These are phyloP conservation scores for Botryotinia narcissicola DNA, from an alignment of 2,329 filamentous ascomycete species.

Conservation along the genomic window DNA sequence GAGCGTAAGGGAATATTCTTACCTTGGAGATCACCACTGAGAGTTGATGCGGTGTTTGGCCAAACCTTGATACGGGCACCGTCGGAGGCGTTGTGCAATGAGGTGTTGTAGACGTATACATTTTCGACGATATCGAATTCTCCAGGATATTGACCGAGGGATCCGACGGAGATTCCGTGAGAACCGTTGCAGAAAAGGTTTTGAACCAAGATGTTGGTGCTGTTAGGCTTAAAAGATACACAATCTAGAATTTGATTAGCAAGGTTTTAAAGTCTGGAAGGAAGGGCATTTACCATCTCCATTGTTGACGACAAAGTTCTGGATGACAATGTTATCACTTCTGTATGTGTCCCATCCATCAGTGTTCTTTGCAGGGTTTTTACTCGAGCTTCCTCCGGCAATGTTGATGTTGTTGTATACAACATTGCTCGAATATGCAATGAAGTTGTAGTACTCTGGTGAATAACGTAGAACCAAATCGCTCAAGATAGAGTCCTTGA, in stretches of 20 bases:
- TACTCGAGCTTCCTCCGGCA: constrained; percentile 51
- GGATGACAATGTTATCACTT: constrained; percentile 60
- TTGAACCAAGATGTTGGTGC: constrained; percentile 65
- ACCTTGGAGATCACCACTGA: constrained; percentile 56
- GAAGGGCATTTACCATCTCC: constrained; percentile 48
- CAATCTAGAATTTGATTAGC: constrained; percentile 48
- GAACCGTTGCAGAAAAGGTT: constrained; percentile 66
- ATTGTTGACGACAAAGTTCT: constrained; percentile 63
- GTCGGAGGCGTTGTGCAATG: constrained; percentile 55
- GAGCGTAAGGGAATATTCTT: background rate
- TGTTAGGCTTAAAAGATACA: constrained; percentile 73
- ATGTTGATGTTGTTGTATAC: constrained; percentile 63
- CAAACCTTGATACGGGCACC: constrained; percentile 73
- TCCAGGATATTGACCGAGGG: constrained; percentile 61
- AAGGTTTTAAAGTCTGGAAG: background rate
- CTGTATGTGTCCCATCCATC: constrained; percentile 66
- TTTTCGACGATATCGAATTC: constrained; percentile 68
- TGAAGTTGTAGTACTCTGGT: constrained; percentile 59
- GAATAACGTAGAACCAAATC: constrained; percentile 61
- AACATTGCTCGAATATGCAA: constrained; percentile 64
- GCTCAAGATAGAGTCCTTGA: constrained; percentile 56
- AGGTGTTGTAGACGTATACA: constrained; percentile 61
- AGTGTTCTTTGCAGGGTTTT: constrained; percentile 61
- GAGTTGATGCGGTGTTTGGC: constrained; percentile 51
- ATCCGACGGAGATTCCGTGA: constrained; percentile 72